Percentiles rank a stretch among this genome's conserved stretches.
These are phyloP conservation scores for Hymenoscyphus scutula DNA, from an alignment of 2,329 filamentous ascomycete species.

Conservation along the genomic window DNA sequence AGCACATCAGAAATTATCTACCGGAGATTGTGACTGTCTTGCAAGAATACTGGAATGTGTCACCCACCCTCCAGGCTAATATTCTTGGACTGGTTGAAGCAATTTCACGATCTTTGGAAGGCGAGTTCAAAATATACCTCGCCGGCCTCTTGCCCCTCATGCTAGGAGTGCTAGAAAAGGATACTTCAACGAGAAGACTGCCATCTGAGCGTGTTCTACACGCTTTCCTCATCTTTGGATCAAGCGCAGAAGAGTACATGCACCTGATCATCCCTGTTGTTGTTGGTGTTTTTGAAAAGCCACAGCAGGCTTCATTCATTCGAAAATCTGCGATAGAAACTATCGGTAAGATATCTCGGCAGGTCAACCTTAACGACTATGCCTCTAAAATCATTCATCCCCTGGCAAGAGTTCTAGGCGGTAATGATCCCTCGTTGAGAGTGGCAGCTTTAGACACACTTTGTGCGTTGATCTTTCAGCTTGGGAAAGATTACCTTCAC, in stretches of 20 bases:
- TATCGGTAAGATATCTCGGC: slow-evolving; percentile 87
- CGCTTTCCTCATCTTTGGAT: slow-evolving; percentile 92
- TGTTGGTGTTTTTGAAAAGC: slow-evolving; percentile 89
- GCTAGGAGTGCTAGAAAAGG: slow-evolving; percentile 89
- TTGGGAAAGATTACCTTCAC: slow-evolving; percentile 91
- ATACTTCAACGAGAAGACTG: slow-evolving; percentile 69
- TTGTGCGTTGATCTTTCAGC: slow-evolving; percentile 91
- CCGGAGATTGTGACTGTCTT: slow-evolving; percentile 83
- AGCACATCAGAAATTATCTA: slow-evolving; percentile 91
- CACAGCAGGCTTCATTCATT: slow-evolving; percentile 74
- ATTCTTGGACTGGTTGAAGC: slow-evolving; percentile 91
- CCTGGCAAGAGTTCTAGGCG: slow-evolving; percentile 75
- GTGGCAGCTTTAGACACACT: slow-evolving; percentile 87
- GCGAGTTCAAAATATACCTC: slow-evolving; percentile 96
- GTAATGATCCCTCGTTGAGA: slow-evolving; percentile 69
- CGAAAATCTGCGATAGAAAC: slow-evolving; percentile 91
- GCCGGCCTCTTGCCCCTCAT: slow-evolving; percentile 87
- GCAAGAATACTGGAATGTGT: slow-evolving; percentile 85
- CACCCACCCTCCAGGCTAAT: slow-evolving; percentile 79
- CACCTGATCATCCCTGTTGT: slow-evolving; percentile 96
- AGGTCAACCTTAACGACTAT: slow-evolving; percentile 96
- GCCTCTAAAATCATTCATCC: slow-evolving; percentile 96
- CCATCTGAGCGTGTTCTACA: slow-evolving; percentile 90
- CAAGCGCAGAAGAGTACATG: slow-evolving; percentile 98
- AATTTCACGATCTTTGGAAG: slow-evolving; percentile 88